A percentile compares a stretch with the other conserved stretches of the same genome.
phyloP scores from a whole-genome alignment of 192 early-diverging fungal genomes.

The Spinellus fusiger region DNA sequence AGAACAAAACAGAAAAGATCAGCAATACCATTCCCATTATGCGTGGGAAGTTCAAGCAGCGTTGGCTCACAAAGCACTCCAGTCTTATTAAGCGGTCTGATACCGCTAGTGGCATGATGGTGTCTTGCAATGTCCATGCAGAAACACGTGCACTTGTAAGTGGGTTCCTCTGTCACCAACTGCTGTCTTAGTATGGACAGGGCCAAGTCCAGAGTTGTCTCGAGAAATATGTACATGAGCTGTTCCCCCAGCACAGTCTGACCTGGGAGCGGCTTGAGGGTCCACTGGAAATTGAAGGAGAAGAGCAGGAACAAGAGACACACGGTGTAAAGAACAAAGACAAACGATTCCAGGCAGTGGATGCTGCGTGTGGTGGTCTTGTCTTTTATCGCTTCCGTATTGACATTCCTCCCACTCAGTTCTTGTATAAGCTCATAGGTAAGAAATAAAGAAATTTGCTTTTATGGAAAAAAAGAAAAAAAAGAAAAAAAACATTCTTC shows the following conservation, averaged over 20 bases:
- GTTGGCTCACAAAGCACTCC: slow-evolving; percentile 26
- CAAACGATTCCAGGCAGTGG: slow-evolving; percentile 38
- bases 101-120: slow-evolving; percentile 21
- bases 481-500: neutral
- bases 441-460: neutral
- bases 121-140: slow-evolving; percentile 20
- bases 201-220: slow-evolving; percentile 26
- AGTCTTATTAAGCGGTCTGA: slow-evolving; percentile 24
- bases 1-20: slow-evolving; percentile 12
- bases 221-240: slow-evolving; percentile 13
- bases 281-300: slow-evolving; percentile 23
- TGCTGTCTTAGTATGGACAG: neutral
- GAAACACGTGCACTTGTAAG: slow-evolving; percentile 33
- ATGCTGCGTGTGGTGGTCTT: slow-evolving; percentile 41
- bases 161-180: too few species aligned
- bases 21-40: slow-evolving; percentile 24
- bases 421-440: slow-evolving; percentile 40
- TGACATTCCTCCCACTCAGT: slow-evolving; percentile 32
- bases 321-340: slow-evolving; percentile 15
- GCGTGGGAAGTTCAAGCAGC: slow-evolving; percentile 28
- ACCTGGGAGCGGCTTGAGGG: slow-evolving; percentile 28
- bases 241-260: slow-evolving; percentile 18
- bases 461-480: slow-evolving; percentile 4
- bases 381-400: slow-evolving; percentile 43
- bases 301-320: neutral